phyloP scores from a whole-genome alignment of 129 eudicot species.

The Heracleum sosnowskyi region DNA sequence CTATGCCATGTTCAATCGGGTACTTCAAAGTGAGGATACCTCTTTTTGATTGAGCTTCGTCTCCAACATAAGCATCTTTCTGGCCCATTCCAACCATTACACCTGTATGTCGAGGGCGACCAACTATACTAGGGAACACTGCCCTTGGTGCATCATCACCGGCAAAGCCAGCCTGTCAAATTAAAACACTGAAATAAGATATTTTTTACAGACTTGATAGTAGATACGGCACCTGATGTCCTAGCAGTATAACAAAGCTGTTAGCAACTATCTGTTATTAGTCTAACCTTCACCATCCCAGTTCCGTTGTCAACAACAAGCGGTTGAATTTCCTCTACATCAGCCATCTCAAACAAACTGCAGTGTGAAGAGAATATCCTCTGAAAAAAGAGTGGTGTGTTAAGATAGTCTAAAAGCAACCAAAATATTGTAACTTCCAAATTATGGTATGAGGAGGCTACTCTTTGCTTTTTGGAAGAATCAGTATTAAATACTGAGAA shows the following conservation, averaged over 20 bases:
- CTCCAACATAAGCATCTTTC: constrained; percentile 5
- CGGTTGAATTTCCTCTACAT: constrained; percentile 1
- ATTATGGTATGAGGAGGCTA: not conserved
- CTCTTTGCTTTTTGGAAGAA: not conserved
- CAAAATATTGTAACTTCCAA: not conserved
- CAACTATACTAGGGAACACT: constrained; percentile 5
- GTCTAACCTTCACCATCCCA: constrained; percentile 4
- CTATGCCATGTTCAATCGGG: not conserved
- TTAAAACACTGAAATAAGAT: not conserved
- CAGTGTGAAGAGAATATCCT: not conserved
- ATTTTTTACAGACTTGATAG: not conserved
- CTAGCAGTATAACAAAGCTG: not conserved
- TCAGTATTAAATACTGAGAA: not conserved
- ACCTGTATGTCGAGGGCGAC: constrained; percentile 6
- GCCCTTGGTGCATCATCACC: constrained; percentile 4
- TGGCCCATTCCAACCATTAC: constrained; percentile 5
- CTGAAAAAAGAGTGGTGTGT: not conserved
- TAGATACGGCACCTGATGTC: not conserved
- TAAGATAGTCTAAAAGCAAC: not conserved
- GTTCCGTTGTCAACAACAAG: constrained; percentile 5
- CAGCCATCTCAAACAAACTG: not conserved
- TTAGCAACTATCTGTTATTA: not conserved
- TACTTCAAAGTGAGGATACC: constrained; percentile 2
- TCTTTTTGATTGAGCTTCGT: constrained; percentile 1
- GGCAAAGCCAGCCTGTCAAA: constrained; percentile 2